Evolutionary conservation across 2,329 filamentous ascomycete species (phyloP).

Genomic region (Colletotrichum musicola): DNA sequence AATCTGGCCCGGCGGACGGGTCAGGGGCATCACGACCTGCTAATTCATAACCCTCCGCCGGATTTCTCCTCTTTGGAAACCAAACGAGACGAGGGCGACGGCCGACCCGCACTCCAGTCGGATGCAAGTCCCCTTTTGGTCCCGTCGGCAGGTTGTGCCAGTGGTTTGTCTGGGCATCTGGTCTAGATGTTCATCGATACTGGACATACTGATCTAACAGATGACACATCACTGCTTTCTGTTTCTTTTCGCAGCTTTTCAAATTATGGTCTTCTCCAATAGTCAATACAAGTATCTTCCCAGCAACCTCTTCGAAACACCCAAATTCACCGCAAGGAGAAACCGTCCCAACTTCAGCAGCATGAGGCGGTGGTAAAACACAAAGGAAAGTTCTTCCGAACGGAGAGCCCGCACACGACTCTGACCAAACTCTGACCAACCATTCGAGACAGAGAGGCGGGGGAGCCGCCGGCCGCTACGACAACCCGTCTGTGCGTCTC

Average conservation of each 20-base stretch:
- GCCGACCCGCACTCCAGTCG: conserved; percentile 7
- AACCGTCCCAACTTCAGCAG: conserved; percentile 9
- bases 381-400: conserved; percentile 15
- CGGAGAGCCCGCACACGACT: background rate
- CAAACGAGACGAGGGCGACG: background rate
- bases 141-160: background rate
- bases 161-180: background rate
- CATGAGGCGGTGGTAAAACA: conserved; percentile 34
- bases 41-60: too few relatives aligned
- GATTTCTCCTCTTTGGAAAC: background rate
- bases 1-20: background rate
- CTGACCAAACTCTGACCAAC: conserved; percentile 8
- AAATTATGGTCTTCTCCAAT: background rate
- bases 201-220: background rate
- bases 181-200: background rate
- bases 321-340: background rate
- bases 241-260: background rate
- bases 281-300: background rate
- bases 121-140: background rate
- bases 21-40: background rate
- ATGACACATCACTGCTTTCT: background rate
- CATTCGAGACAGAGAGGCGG: background rate
- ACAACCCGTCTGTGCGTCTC: conserved; percentile 35
- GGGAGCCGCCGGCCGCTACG: conserved; percentile 12
- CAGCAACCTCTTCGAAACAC: background rate